A percentile compares a stretch with the other conserved stretches of the same genome.
Conservation (phyloP, 768 basidiomycete genomes). For the Arthromyces matolae region DNA sequence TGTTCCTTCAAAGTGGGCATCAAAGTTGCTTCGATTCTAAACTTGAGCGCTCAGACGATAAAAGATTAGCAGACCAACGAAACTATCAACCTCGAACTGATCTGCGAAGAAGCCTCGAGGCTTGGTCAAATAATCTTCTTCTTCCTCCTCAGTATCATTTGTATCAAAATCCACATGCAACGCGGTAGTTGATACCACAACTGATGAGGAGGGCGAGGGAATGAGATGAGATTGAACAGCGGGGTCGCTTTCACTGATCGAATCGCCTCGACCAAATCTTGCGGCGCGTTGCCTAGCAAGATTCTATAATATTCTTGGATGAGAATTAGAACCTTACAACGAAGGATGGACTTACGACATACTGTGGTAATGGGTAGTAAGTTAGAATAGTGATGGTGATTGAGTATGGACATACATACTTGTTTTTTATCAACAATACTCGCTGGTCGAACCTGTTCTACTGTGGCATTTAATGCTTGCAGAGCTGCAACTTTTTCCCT, state of each 20-base stretch:
- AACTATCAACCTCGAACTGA: slow-evolving; percentile 93
- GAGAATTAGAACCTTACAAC: not conserved
- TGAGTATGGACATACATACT: slow-evolving; percentile 39
- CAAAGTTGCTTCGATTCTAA: slow-evolving; percentile 84
- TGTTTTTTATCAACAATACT: slow-evolving; percentile 98
- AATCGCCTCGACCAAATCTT: slow-evolving; percentile 56
- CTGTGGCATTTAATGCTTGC: slow-evolving; percentile 79
- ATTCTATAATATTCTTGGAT: slow-evolving; percentile 51
- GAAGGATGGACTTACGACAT: slow-evolving; percentile 51
- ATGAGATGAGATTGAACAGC: slow-evolving; percentile 28
- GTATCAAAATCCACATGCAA: slow-evolving; percentile 35
- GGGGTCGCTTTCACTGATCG: slow-evolving; percentile 20
- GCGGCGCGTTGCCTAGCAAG: slow-evolving; percentile 77
- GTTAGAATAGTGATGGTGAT: too few relatives aligned
- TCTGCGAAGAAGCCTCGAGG: slow-evolving; percentile 92
- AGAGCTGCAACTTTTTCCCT: slow-evolving; percentile 89
- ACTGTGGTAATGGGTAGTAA: slow-evolving; percentile 39
- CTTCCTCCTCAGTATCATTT: slow-evolving; percentile 32
- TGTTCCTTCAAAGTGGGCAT: slow-evolving; percentile 85
- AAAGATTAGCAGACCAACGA: too few relatives aligned
- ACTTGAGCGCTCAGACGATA: not conserved
- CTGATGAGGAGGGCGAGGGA: slow-evolving; percentile 42
- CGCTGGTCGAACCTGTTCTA: slow-evolving; percentile 87
- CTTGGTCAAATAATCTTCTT: slow-evolving; percentile 40
- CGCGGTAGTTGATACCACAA: slow-evolving; percentile 53